These are phyloP conservation scores for Metschnikowia borealis DNA, from an alignment of 805 yeast species.

Conservation along the genomic window DNA sequence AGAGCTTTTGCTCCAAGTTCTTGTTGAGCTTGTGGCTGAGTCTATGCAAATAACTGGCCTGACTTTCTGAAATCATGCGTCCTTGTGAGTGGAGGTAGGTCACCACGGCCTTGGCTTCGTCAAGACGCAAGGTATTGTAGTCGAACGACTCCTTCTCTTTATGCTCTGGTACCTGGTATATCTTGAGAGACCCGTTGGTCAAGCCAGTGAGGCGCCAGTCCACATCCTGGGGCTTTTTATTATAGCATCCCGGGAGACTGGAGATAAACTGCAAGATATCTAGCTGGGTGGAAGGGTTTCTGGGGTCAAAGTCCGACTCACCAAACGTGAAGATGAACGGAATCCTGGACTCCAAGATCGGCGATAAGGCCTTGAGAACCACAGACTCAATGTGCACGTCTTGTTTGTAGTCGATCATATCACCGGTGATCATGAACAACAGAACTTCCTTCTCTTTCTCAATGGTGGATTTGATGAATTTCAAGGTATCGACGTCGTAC, in stretches of 20 bases:
- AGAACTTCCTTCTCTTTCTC: constrained; percentile 29
- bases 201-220: constrained; percentile 28
- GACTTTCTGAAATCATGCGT: constrained; percentile 27
- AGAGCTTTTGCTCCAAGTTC: constrained; percentile 23
- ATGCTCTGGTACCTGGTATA: constrained; percentile 14
- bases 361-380: constrained; percentile 29
- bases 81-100: constrained; percentile 34
- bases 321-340: constrained; percentile 40
- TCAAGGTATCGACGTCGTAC: constrained; percentile 27
- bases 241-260: constrained; percentile 36
- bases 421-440: constrained; percentile 39
- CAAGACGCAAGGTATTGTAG: constrained; percentile 5
- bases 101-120: constrained; percentile 22
- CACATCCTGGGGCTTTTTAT: constrained; percentile 15
- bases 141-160: constrained; percentile 4
- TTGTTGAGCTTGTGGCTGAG: constrained; percentile 9
- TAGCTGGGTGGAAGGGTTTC: constrained; percentile 9
- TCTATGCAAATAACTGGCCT: constrained; percentile 33
- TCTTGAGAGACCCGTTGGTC: constrained; percentile 34
- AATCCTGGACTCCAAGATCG: constrained; percentile 27
- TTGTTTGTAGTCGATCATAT: constrained; percentile 30
- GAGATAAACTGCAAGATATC: constrained; percentile 26
- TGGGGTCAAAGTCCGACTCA: constrained; percentile 25
- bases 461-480: constrained; percentile 27
- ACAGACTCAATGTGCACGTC: constrained; percentile 27